Percentiles rank a stretch among this genome's conserved stretches.
phyloP scores from a whole-genome alignment of 139 green algal genomes.

The Edaphochlamys debaryana region DNA sequence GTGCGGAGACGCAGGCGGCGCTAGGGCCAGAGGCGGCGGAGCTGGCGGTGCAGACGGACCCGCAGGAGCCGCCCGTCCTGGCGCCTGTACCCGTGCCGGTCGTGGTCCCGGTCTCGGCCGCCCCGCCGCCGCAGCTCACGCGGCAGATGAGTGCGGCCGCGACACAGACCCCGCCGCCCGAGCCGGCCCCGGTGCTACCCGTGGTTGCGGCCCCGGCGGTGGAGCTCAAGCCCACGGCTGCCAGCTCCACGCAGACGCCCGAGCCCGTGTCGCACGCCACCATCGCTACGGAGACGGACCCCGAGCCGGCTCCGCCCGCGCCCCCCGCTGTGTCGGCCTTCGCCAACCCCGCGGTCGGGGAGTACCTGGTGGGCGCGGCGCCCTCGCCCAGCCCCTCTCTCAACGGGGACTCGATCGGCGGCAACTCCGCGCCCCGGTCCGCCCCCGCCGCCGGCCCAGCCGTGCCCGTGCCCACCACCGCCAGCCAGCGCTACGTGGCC shows the following conservation, averaged over 20 bases:
- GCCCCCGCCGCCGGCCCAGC: background rate
- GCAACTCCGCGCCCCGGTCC: background rate
- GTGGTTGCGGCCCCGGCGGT: too few relatives aligned
- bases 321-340: background rate
- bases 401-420: too few relatives aligned
- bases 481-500: slow-evolving; percentile 31
- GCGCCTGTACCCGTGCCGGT: too few relatives aligned
- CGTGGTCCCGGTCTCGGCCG: too few relatives aligned
- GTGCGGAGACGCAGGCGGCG: background rate
- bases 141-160: too few relatives aligned
- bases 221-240: too few relatives aligned
- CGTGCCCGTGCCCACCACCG: background rate
- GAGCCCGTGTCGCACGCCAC: background rate
- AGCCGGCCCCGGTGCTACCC: background rate
- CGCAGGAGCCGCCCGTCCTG: too few relatives aligned
- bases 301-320: background rate
- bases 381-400: slow-evolving; percentile 9
- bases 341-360: background rate
- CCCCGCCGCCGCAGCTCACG: too few relatives aligned
- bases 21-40: too few relatives aligned
- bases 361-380: background rate
- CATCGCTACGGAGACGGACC: background rate
- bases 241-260: background rate
- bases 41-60: too few relatives aligned
- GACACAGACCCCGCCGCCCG: background rate